Evolutionary conservation across 2,329 filamentous ascomycete genomes (phyloP).

Genomic region (Claviceps sp.): DNA sequence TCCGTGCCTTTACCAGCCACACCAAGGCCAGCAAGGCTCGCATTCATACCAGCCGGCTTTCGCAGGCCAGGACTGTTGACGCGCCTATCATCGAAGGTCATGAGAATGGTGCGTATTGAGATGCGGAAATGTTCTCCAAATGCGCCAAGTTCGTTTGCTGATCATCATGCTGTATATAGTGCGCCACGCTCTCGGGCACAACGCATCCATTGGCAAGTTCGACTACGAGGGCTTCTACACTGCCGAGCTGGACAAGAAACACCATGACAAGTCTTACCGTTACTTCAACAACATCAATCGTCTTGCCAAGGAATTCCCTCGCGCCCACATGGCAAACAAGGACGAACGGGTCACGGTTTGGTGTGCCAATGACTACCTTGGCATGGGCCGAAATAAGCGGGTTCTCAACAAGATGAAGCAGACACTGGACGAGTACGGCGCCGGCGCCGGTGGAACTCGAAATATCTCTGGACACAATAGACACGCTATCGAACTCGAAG

Average conservation of each 20-base stretch:
- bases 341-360: conserved; percentile 89
- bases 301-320: conserved; percentile 87
- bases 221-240: conserved; percentile 87
- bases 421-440: conserved; percentile 86
- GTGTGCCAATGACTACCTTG: conserved; percentile 98
- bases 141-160: neutral
- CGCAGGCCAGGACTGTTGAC: conserved; percentile 69
- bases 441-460: conserved; percentile 85
- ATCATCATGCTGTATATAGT: neutral
- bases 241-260: conserved; percentile 88
- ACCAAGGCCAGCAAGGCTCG: conserved; percentile 49
- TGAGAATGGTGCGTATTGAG: conserved; percentile 33
- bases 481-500: conserved; percentile 78
- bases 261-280: conserved; percentile 98
- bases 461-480: conserved; percentile 98
- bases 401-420: conserved; percentile 89
- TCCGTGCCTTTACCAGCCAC: conserved; percentile 37
- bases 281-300: conserved; percentile 99
- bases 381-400: conserved; percentile 84
- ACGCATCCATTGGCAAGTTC: conserved; percentile 44
- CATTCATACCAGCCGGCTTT: conserved; percentile 66
- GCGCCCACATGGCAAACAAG: conserved; percentile 73
- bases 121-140: neutral
- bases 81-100: conserved; percentile 32
- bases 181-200: neutral